A percentile compares a stretch with the other conserved stretches of the same genome.
Evolutionary conservation across 805 yeast genomes (phyloP).

Genomic region (Candida coquimbonensis): DNA sequence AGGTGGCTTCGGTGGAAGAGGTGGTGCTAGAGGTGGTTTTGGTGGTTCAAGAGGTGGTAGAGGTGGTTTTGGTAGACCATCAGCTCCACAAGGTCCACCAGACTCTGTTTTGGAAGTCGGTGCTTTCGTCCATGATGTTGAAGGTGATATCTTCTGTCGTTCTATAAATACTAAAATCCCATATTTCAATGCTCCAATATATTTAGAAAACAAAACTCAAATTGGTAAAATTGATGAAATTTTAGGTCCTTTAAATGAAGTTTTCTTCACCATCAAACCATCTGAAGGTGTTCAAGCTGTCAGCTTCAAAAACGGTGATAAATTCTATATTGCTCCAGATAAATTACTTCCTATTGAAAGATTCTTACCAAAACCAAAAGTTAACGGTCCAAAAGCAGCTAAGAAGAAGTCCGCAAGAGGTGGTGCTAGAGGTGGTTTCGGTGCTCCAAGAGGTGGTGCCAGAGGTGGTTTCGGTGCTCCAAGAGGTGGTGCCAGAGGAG

Average conservation of each 20-base stretch:
- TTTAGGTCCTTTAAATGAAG: slow-evolving; percentile 95
- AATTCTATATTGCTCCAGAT: slow-evolving; percentile 92
- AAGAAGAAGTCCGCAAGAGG: slow-evolving; percentile 43
- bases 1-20: slow-evolving; percentile 37
- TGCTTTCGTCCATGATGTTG: slow-evolving; percentile 82
- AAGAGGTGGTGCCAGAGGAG: slow-evolving; percentile 29
- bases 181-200: slow-evolving; percentile 97
- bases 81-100: slow-evolving; percentile 90
- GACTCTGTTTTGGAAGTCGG: slow-evolving; percentile 95
- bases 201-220: slow-evolving; percentile 90
- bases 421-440: slow-evolving; percentile 26
- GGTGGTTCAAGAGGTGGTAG: slow-evolving; percentile 32
- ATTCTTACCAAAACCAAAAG: slow-evolving; percentile 94
- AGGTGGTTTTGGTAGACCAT: slow-evolving; percentile 62
- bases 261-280: slow-evolving; percentile 94
- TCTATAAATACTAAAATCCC: slow-evolving; percentile 93
- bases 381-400: slow-evolving; percentile 74
- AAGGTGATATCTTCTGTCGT: slow-evolving; percentile 95
- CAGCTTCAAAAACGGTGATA: slow-evolving; percentile 92
- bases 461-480: slow-evolving; percentile 24
- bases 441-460: slow-evolving; percentile 19
- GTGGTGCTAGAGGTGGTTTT: slow-evolving; percentile 46
- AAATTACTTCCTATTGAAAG: slow-evolving; percentile 93
- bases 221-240: slow-evolving; percentile 98
- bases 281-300: slow-evolving; percentile 93